A percentile compares a stretch with the other conserved stretches of the same genome.
These are phyloP conservation scores for Rhodosporidiobolus odoratus DNA, from an alignment of 768 basidiomycete genomes.

Conservation along the genomic window DNA sequence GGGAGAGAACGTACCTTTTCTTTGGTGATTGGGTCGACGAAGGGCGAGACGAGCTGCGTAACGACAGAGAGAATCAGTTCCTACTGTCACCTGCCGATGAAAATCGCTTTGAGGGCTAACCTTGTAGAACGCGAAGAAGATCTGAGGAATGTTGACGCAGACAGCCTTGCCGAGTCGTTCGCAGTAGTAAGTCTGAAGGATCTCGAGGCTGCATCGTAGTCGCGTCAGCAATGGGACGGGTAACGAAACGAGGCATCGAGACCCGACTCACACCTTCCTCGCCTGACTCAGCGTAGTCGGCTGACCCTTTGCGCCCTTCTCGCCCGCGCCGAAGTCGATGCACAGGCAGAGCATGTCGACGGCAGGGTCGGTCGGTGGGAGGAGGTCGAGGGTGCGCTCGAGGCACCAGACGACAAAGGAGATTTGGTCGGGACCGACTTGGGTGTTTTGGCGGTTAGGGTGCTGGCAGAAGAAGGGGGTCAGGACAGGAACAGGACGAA, in stretches of 20 bases:
- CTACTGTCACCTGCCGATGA: neutral
- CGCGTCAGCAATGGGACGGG: neutral
- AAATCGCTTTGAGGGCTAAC: neutral
- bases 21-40: slow-evolving; percentile 72
- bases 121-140: slow-evolving; percentile 41
- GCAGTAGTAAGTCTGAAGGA: slow-evolving; percentile 43
- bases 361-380: slow-evolving; percentile 25
- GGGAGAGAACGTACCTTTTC: slow-evolving; percentile 16
- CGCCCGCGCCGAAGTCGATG: slow-evolving; percentile 42
- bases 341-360: slow-evolving; percentile 39
- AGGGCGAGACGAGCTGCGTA: slow-evolving; percentile 43
- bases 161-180: slow-evolving; percentile 73
- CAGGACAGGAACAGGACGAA: neutral
- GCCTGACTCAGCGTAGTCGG: slow-evolving; percentile 42
- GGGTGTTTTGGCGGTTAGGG: slow-evolving; percentile 71
- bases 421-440: slow-evolving; percentile 45
- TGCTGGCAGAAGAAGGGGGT: slow-evolving; percentile 39
- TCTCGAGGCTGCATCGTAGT: slow-evolving; percentile 43
- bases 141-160: slow-evolving; percentile 66
- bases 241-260: neutral
- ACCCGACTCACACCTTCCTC: slow-evolving; percentile 35
- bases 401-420: slow-evolving; percentile 70
- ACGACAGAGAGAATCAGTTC: neutral
- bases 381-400: slow-evolving; percentile 49
- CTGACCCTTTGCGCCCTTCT: slow-evolving; percentile 33